Conservation (phyloP, 2,329 filamentous ascomycete species). For the Fusarium luffae region DNA sequence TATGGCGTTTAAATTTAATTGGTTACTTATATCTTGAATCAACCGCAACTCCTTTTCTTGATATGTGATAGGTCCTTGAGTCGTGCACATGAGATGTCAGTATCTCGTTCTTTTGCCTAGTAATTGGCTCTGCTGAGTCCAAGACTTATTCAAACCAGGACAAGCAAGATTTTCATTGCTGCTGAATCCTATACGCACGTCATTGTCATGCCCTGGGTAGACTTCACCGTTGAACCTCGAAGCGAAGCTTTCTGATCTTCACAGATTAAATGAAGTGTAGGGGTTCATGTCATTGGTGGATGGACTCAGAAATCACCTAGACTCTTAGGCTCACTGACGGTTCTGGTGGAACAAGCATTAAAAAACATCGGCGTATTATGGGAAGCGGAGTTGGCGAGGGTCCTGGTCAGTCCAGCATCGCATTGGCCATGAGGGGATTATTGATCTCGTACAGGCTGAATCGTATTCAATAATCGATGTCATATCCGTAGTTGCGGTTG, state of each 20-base stretch:
- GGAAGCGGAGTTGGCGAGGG: slow-evolving; percentile 29
- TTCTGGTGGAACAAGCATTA: slow-evolving; percentile 4
- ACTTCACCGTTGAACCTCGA: slow-evolving; percentile 12
- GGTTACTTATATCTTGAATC: slow-evolving; percentile 1
- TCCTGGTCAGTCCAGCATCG: slow-evolving; percentile 20
- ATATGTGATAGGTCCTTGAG: slow-evolving; percentile 7
- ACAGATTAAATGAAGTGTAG: slow-evolving; percentile 32
- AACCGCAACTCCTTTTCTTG: slow-evolving; percentile 4
- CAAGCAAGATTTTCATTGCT: neutral
- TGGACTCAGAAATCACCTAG: slow-evolving; percentile 1
- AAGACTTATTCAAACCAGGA: neutral
- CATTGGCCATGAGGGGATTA: slow-evolving; percentile 39
- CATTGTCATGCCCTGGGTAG: slow-evolving; percentile 20
- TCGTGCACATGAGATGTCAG: neutral
- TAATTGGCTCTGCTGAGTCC: neutral
- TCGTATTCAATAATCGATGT: neutral
- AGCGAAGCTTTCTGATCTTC: slow-evolving; percentile 9
- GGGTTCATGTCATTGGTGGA: slow-evolving; percentile 28
- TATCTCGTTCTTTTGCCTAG: neutral
- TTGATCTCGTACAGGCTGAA: slow-evolving; percentile 2
- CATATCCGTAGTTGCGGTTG: neutral
- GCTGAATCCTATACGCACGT: slow-evolving; percentile 10
- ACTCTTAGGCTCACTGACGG: neutral
- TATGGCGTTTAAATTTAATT: slow-evolving; percentile 33
- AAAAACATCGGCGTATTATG: slow-evolving; percentile 20